A percentile compares a stretch with the other conserved stretches of the same genome.
These are phyloP conservation scores for Byssochlamys sp. DNA, from an alignment of 2,329 filamentous ascomycete genomes.

Conservation along the genomic window DNA sequence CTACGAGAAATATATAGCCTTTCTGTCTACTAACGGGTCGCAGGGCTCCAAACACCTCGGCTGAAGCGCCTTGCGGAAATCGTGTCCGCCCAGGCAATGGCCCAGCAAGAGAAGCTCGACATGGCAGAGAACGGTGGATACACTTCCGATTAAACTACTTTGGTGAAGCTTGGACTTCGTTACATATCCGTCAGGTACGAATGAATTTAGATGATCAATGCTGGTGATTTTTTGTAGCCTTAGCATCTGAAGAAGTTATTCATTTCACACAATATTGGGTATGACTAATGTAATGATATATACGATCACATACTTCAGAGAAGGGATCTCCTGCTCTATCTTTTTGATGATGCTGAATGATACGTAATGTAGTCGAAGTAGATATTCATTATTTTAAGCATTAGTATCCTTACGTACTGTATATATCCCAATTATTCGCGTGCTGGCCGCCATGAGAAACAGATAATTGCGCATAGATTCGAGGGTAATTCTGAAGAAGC, in stretches of 20 bases:
- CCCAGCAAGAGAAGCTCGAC: constrained; percentile 81
- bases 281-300: neutral
- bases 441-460: too few species aligned
- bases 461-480: too few species aligned
- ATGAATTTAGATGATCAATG: constrained; percentile 7
- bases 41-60: constrained; percentile 89
- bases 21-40: constrained; percentile 19
- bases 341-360: neutral
- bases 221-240: constrained; percentile 9
- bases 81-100: constrained; percentile 89
- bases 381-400: neutral
- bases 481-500: too few species aligned
- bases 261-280: constrained; percentile 3
- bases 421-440: neutral
- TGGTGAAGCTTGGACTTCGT: constrained; percentile 11
- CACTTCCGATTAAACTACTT: constrained; percentile 13
- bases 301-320: neutral
- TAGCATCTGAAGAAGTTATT: constrained; percentile 12
- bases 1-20: neutral
- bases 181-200: constrained; percentile 8
- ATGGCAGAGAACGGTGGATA: constrained; percentile 19
- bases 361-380: neutral
- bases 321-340: neutral
- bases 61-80: constrained; percentile 96
- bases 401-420: neutral